Conservation (phyloP, 345 rosid species). For the Rubroshorea leprosula region DNA sequence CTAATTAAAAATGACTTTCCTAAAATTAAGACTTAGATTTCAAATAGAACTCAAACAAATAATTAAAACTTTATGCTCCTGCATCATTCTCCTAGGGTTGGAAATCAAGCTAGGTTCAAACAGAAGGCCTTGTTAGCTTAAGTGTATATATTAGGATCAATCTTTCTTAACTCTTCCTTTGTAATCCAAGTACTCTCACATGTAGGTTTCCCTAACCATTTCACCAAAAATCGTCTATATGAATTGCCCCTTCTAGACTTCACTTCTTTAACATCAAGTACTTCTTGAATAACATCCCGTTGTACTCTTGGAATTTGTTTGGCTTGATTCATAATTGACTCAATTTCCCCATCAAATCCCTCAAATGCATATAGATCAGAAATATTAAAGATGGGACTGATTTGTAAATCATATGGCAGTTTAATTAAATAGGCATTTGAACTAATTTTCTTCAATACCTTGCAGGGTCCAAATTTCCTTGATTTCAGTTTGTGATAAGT, state of each 20-base stretch:
- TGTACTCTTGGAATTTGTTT: background rate
- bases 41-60: too few species aligned
- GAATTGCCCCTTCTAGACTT: background rate
- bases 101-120: too few species aligned
- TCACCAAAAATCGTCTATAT: too few species aligned
- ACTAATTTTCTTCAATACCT: background rate
- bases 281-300: background rate
- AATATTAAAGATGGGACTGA: conserved; percentile 5
- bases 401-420: background rate
- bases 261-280: background rate
- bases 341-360: background rate
- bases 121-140: too few species aligned
- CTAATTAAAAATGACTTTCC: too few species aligned
- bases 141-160: too few species aligned
- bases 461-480: conserved; percentile 7
- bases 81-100: too few species aligned
- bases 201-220: too few species aligned
- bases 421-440: background rate
- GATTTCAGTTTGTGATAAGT: background rate
- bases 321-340: background rate
- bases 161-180: too few species aligned
- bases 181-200: too few species aligned
- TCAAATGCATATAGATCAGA: background rate
- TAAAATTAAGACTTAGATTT: too few species aligned
- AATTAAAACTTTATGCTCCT: too few species aligned